Evolutionary conservation across 2,329 filamentous ascomycete genomes (phyloP).

Genomic region (Fusarium sp.): DNA sequence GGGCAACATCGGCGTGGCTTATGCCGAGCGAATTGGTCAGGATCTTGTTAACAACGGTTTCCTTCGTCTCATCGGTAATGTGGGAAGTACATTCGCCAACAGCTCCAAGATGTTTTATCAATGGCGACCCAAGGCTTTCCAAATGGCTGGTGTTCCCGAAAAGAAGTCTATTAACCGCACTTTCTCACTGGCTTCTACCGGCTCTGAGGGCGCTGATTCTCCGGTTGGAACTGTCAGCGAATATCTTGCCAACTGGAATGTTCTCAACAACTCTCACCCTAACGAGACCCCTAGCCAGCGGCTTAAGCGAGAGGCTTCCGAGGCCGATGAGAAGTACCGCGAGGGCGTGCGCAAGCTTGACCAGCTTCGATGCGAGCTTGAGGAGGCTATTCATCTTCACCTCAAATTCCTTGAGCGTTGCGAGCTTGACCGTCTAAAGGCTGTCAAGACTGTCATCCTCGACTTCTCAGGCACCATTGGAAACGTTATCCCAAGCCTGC

Average conservation of each 20-base stretch:
- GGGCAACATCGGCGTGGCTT: conserved; percentile 83
- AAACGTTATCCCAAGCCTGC: conserved; percentile 95
- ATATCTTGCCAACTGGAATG: conserved; percentile 91
- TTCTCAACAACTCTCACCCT: conserved; percentile 82
- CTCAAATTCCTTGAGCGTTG: conserved; percentile 97
- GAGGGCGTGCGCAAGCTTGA: conserved; percentile 85
- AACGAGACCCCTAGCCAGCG: conserved; percentile 91
- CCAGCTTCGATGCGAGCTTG: conserved; percentile 89
- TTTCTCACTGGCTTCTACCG: conserved; percentile 74
- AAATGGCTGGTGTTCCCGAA: conserved; percentile 85
- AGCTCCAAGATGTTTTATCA: conserved; percentile 98
- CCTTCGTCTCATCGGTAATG: conserved; percentile 89
- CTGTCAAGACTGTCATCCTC: conserved; percentile 96
- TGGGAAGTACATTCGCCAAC: conserved; percentile 95
- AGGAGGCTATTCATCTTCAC: conserved; percentile 92
- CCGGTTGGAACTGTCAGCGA: conserved; percentile 87
- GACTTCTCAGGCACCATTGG: conserved; percentile 98
- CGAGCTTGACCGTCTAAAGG: conserved; percentile 93
- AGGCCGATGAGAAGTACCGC: conserved; percentile 96
- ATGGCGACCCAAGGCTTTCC: conserved; percentile 93
- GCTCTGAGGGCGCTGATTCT: conserved; percentile 70
- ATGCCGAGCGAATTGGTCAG: conserved; percentile 94
- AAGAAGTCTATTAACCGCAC: conserved; percentile 82
- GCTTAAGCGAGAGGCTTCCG: conserved; percentile 85
- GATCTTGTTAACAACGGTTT: conserved; percentile 89